These are phyloP conservation scores for Aspergillus sp. DNA, from an alignment of 2,329 filamentous ascomycete genomes.

Conservation along the genomic window DNA sequence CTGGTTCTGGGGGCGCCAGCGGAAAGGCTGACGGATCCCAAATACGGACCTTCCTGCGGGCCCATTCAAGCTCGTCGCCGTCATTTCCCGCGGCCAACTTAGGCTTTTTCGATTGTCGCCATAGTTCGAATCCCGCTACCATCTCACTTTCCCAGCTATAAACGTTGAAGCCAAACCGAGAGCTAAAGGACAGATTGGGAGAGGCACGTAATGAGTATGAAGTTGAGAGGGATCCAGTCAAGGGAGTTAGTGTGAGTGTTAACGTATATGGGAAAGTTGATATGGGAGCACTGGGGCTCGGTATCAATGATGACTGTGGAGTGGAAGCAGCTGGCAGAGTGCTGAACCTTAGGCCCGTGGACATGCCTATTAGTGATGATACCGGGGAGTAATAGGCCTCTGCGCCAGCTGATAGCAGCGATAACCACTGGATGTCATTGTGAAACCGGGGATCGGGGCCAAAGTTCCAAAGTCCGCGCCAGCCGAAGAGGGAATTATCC, in stretches of 20 bases:
- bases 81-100: constrained; percentile 28
- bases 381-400: constrained; percentile 94
- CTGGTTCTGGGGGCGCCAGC: constrained; percentile 12
- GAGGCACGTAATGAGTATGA: constrained; percentile 91
- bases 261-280: constrained; percentile 89
- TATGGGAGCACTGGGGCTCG: constrained; percentile 35
- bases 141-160: constrained; percentile 97
- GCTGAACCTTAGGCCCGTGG: constrained; percentile 83
- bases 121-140: constrained; percentile 88
- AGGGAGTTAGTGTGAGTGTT: constrained; percentile 86
- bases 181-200: constrained; percentile 78
- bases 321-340: constrained; percentile 65
- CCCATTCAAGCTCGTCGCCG: constrained; percentile 46
- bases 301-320: constrained; percentile 23
- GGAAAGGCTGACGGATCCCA: constrained; percentile 23
- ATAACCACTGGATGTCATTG: constrained; percentile 60
- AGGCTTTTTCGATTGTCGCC: constrained; percentile 59
- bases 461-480: constrained; percentile 93
- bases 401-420: constrained; percentile 84
- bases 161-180: constrained; percentile 93
- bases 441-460: constrained; percentile 60
- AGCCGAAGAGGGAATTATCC: constrained; percentile 83
- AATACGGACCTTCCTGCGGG: constrained; percentile 37
- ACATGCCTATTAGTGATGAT: constrained; percentile 91
- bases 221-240: constrained; percentile 90